Conservation (phyloP, 73 alveolate species). For the Paramecium bursaria region DNA sequence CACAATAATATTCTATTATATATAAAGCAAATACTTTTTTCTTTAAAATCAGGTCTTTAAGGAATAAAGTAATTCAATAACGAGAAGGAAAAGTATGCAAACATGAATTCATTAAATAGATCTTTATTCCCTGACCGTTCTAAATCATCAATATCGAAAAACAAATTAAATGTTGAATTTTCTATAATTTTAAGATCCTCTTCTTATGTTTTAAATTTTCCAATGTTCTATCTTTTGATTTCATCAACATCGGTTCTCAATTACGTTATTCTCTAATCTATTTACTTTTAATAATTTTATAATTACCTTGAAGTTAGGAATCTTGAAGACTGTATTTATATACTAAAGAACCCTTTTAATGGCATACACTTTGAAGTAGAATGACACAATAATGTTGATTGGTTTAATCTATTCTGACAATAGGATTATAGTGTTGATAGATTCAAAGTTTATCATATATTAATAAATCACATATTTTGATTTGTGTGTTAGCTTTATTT, state of each 20-base stretch:
- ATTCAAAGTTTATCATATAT: slow-evolving; percentile 60
- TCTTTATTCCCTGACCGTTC: slow-evolving; percentile 3
- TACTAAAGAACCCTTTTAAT: slow-evolving; percentile 38
- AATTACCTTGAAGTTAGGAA: slow-evolving; percentile 40
- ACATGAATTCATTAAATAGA: background rate
- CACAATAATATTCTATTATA: slow-evolving; percentile 26
- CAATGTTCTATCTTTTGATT: background rate
- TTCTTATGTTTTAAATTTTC: slow-evolving; percentile 1
- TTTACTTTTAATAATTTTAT: background rate
- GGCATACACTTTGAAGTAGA: slow-evolving; percentile 25
- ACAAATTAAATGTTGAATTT: slow-evolving; percentile 26
- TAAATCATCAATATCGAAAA: slow-evolving; percentile 42
- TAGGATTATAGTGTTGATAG: slow-evolving; percentile 32
- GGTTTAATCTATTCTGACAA: slow-evolving; percentile 31
- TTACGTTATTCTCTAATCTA: background rate
- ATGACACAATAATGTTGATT: slow-evolving; percentile 32
- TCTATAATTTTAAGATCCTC: slow-evolving; percentile 21
- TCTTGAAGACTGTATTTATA: background rate
- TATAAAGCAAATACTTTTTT: slow-evolving; percentile 1
- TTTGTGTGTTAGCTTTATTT: slow-evolving; percentile 29
- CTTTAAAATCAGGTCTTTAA: slow-evolving; percentile 36
- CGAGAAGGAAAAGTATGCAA: background rate
- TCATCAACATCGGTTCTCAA: slow-evolving; percentile 19
- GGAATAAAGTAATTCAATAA: background rate
- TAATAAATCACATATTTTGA: slow-evolving; percentile 48